A percentile compares a stretch with the other conserved stretches of the same genome.
These are phyloP conservation scores for Aspergillus calidoustus DNA, from an alignment of 2,329 filamentous ascomycete species.

Conservation along the genomic window DNA sequence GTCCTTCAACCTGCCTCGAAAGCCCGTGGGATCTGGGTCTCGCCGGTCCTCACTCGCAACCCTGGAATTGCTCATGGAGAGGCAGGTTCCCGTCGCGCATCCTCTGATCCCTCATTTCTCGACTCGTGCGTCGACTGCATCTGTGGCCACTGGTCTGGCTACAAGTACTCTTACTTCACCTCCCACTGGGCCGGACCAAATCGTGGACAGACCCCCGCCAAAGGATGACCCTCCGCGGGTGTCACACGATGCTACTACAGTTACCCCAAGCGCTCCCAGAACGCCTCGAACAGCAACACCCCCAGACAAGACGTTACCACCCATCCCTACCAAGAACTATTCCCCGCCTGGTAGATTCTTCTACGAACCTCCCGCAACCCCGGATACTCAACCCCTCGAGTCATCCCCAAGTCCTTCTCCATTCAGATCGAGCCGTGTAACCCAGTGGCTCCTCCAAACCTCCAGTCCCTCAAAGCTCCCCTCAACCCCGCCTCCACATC, in stretches of 20 bases:
- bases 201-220: constrained; percentile 15
- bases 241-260: constrained; percentile 6
- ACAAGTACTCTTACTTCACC: constrained; percentile 18
- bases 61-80: constrained; percentile 29
- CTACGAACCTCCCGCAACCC: constrained; percentile 18
- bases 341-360: background rate
- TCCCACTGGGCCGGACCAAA: constrained; percentile 20
- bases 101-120: constrained; percentile 40
- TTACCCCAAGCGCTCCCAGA: constrained; percentile 23
- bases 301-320: constrained; percentile 29
- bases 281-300: constrained; percentile 30
- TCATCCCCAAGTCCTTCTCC: constrained; percentile 23
- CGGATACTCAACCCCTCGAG: constrained; percentile 18
- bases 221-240: constrained; percentile 11
- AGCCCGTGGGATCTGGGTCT: constrained; percentile 42
- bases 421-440: constrained; percentile 32
- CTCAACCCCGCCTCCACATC: constrained; percentile 10
- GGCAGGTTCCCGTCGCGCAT: constrained; percentile 22
- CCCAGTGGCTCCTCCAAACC: constrained; percentile 38
- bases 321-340: constrained; percentile 24
- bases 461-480: constrained; percentile 14
- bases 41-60: constrained; percentile 33
- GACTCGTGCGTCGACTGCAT: constrained; percentile 17
- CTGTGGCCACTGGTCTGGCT: constrained; percentile 20
- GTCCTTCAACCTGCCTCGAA: constrained; percentile 39